Percentiles rank a stretch among this genome's conserved stretches.
phyloP scores from a whole-genome alignment of 2,329 filamentous ascomycete species.

The Furcasterigmium furcatum region DNA sequence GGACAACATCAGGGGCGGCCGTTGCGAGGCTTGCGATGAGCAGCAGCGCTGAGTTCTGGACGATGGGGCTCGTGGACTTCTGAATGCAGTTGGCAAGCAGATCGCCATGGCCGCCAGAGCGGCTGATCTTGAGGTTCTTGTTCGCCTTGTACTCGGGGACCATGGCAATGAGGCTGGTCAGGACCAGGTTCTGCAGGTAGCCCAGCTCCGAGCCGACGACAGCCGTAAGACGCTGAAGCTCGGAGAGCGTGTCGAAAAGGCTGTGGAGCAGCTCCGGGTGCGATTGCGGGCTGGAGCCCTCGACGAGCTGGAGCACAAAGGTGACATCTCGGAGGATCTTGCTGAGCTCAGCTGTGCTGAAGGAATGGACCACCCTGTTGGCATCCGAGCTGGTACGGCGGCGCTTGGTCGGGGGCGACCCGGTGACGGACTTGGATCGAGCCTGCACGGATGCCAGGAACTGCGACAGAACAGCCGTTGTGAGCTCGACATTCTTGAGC shows the following conservation, averaged over 20 bases:
- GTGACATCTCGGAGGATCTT: slow-evolving; percentile 73
- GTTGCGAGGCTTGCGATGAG: slow-evolving; percentile 84
- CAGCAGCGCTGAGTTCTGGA: slow-evolving; percentile 87
- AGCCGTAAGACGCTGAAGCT: slow-evolving; percentile 80
- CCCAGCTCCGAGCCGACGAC: slow-evolving; percentile 83
- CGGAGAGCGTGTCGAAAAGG: slow-evolving; percentile 81
- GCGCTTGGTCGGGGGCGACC: slow-evolving; percentile 72
- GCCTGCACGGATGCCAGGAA: slow-evolving; percentile 75
- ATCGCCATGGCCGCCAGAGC: slow-evolving; percentile 79
- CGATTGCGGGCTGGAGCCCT: slow-evolving; percentile 70
- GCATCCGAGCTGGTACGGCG: slow-evolving; percentile 74
- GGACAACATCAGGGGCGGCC: slow-evolving; percentile 83
- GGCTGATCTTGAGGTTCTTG: slow-evolving; percentile 64
- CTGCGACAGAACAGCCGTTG: slow-evolving; percentile 66
- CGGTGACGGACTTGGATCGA: slow-evolving; percentile 68
- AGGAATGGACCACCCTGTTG: slow-evolving; percentile 54
- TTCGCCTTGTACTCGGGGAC: slow-evolving; percentile 69
- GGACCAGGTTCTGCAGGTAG: slow-evolving; percentile 82
- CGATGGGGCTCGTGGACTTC: slow-evolving; percentile 85
- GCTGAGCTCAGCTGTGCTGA: slow-evolving; percentile 63
- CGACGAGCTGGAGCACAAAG: slow-evolving; percentile 83
- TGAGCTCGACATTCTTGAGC: slow-evolving; percentile 69
- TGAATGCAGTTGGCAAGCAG: slow-evolving; percentile 92
- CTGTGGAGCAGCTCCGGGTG: slow-evolving; percentile 75
- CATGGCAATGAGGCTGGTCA: slow-evolving; percentile 80